Evolutionary conservation across 2,329 filamentous ascomycete species (phyloP), one percentile per base, ranked within the genome.

Genomic region (Dothideomycetidae sp.): DNA sequence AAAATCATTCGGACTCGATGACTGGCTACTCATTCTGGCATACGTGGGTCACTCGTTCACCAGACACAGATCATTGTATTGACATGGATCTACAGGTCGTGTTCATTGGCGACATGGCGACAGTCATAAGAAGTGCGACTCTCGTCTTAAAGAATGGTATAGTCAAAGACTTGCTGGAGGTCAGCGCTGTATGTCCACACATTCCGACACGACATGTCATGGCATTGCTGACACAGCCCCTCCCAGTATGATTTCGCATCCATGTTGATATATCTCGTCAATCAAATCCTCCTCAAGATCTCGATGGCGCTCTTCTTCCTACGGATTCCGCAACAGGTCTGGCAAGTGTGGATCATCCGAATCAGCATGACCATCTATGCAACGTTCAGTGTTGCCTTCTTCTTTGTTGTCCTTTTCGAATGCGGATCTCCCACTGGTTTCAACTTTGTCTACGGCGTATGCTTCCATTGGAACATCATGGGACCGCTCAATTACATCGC

Each of bases 261-360:
- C 7, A 26, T 26, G 21, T n/a, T 26, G 21, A 49, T 58, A 2
- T 65, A 66, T 41, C 41, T 62, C 17, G 35, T 56, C 5, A 54
- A 59, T 1, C 57, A 59, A 43, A 54, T 60, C 38, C 42, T 55
- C 7, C 46, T 64, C 39, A 66, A 66, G 42, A 53, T 65, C n/a
- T 63, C 62, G 1, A 44, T 66, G 5, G 60, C 54, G 5, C 45
- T 65, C 13, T 64, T 64, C 50, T 64, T 64, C 46, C 48, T 60
- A 3, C 59, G 63, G 3, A 58, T 65, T 29, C 52, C 63, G 11
- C 49, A 47, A 13, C 50, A 52, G 18, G 36, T 34, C 11, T 63
- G 58, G 56, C 62, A 66, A 23, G 44, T 46, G n/a, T 38, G 42
- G 21, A 42, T 47, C 12, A 46, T 57, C 21, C 50, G 49, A 31